A percentile compares a stretch with the other conserved stretches of the same genome.
These are phyloP conservation scores for Buxus sempervirens DNA, from an alignment of 164 flowering plant genomes.

Conservation along the genomic window DNA sequence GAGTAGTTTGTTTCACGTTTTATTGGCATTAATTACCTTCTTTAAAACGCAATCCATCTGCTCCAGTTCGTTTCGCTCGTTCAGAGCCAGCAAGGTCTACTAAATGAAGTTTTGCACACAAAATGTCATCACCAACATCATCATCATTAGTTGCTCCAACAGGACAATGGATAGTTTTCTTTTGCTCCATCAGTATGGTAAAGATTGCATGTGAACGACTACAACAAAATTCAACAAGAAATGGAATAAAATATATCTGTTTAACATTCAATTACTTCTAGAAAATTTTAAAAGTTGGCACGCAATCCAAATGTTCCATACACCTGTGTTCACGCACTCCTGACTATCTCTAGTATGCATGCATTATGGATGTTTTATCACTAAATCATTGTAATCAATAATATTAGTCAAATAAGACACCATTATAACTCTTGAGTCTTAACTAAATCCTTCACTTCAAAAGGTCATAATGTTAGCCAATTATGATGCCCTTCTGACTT, in stretches of 20 bases:
- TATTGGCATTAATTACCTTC: constrained; percentile 55
- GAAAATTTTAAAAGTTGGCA: no score
- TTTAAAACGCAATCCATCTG: constrained; percentile 88
- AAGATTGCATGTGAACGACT: constrained; percentile 99
- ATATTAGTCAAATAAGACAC: no score
- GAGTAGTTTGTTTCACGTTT: not conserved
- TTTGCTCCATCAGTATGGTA: constrained; percentile 92
- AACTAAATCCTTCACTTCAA: no score
- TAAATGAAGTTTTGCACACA: constrained; percentile 88
- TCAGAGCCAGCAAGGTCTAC: constrained; percentile 99
- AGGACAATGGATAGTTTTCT: constrained; percentile 27
- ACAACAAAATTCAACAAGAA: constrained; percentile 12
- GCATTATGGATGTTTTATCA: no score
- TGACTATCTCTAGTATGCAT: no score
- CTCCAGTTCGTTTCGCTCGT: constrained; percentile 92
- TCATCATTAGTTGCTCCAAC: constrained; percentile 42
- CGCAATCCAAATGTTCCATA: no score
- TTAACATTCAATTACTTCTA: not conserved
- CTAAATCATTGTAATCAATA: no score
- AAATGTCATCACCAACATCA: constrained; percentile 65
- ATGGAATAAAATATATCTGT: not conserved
- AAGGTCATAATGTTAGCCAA: no score
- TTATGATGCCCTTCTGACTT: no score
- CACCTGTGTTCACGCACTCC: no score
- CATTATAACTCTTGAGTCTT: no score